Evolutionary conservation across 1,284 basidiomycete species (phyloP).

Genomic region (Irpex rosettiformis): DNA sequence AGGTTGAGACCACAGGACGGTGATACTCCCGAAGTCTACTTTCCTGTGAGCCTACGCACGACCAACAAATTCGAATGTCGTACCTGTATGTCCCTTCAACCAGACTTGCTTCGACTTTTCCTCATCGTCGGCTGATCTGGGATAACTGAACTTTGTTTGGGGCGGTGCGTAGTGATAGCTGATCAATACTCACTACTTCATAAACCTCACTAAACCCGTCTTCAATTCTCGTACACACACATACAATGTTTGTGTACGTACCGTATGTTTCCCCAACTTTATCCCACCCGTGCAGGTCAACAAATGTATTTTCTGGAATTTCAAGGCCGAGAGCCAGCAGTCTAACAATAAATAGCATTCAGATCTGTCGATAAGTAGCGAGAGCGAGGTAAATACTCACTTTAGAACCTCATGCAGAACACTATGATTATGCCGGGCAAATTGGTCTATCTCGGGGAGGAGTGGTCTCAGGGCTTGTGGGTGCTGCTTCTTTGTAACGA

Average conservation of each 20-base stretch:
- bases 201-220: constrained; percentile 40
- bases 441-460: constrained; percentile 39
- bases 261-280: constrained; percentile 29
- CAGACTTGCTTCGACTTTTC: constrained; percentile 50
- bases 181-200: constrained; percentile 44
- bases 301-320: constrained; percentile 34
- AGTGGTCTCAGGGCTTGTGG: constrained; percentile 34
- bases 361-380: background rate
- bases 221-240: background rate
- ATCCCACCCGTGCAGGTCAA: constrained; percentile 28
- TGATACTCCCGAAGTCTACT: constrained; percentile 57
- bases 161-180: background rate
- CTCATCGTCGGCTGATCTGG: constrained; percentile 51
- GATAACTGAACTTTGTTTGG: constrained; percentile 28
- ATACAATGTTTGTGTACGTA: constrained; percentile 1
- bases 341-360: constrained; percentile 25
- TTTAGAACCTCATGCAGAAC: constrained; percentile 24
- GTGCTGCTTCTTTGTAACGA: constrained; percentile 27
- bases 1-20: constrained; percentile 60
- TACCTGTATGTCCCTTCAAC: constrained; percentile 63
- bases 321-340: constrained; percentile 39
- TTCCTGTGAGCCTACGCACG: background rate
- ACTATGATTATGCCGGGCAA: constrained; percentile 30
- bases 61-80: constrained; percentile 1
- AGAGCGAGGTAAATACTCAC: constrained; percentile 3